Conservation (phyloP, 495 filamentous ascomycete genomes). For the Hypomontagnella monticulosa region DNA sequence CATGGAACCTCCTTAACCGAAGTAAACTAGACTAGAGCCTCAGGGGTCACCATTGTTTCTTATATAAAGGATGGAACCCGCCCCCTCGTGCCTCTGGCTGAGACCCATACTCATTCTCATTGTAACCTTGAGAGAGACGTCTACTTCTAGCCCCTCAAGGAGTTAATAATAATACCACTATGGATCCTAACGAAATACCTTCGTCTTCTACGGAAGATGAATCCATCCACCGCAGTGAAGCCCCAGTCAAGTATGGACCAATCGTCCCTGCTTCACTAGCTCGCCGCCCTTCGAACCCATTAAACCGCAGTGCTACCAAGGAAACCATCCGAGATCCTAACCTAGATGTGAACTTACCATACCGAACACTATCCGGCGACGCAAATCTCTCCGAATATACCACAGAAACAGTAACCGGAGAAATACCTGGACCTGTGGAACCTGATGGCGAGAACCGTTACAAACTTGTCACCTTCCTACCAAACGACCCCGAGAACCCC, state of each 20-base stretch:
- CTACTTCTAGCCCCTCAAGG: slow-evolving; percentile 12
- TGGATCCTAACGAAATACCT: slow-evolving; percentile 26
- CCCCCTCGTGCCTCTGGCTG: slow-evolving; percentile 17
- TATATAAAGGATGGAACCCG: slow-evolving; percentile 37
- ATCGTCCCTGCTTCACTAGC: slow-evolving; percentile 16
- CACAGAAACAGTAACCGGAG: slow-evolving; percentile 65
- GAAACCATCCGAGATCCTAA: slow-evolving; percentile 36
- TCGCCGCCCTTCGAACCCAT: slow-evolving; percentile 20
- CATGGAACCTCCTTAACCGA: background rate
- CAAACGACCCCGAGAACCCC: slow-evolving; percentile 72
- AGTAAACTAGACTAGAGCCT: slow-evolving; percentile 13
- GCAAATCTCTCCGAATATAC: slow-evolving; percentile 74
- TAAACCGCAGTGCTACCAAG: slow-evolving; percentile 29
- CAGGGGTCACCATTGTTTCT: slow-evolving; percentile 8
- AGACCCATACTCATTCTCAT: slow-evolving; percentile 4
- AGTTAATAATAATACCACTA: slow-evolving; percentile 24
- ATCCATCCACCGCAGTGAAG: background rate
- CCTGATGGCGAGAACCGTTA: slow-evolving; percentile 65
- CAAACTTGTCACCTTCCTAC: slow-evolving; percentile 77
- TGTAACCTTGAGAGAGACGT: slow-evolving; percentile 17
- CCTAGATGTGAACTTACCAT: slow-evolving; percentile 65
- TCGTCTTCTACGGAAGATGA: slow-evolving; percentile 8
- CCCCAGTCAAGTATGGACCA: slow-evolving; percentile 24
- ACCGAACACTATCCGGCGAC: slow-evolving; percentile 65
- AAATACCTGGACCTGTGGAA: slow-evolving; percentile 67